A percentile compares a stretch with the other conserved stretches of the same genome.
Conservation (phyloP, 192 early-diverging fungal genomes). For the Mortierella hygrophila region DNA sequence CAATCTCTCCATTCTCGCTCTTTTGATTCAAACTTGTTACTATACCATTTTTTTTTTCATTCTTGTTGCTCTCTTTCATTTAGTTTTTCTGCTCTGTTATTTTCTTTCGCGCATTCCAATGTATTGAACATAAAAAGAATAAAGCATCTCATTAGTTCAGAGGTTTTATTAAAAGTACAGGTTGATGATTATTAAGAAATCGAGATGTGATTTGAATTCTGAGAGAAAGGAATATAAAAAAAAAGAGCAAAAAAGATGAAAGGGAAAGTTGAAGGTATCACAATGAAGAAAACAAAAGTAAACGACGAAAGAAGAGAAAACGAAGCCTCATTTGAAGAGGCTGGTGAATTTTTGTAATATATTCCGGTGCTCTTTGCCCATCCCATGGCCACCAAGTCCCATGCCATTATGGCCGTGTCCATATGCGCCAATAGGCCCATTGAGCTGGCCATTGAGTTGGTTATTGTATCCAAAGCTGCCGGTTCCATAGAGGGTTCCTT, state of each 20-base stretch:
- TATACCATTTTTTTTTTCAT: not conserved
- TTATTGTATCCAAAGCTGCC: constrained; percentile 55
- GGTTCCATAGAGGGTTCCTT: constrained; percentile 50
- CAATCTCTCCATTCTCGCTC: not conserved
- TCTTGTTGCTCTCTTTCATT: not conserved
- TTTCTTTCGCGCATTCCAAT: not conserved
- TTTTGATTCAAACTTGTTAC: not conserved
- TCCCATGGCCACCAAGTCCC: constrained; percentile 16
- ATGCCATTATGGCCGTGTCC: constrained; percentile 26
- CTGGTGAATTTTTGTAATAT: constrained; percentile 50
- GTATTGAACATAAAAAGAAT: not conserved
- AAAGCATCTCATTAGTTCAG: not conserved
- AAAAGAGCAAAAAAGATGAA: not conserved
- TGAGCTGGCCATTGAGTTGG: constrained; percentile 21
- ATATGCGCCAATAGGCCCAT: constrained; percentile 7
- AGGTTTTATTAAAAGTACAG: constrained; percentile 3
- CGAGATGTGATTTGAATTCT: not conserved
- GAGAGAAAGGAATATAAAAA: not conserved
- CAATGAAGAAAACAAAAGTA: constrained; percentile 4
- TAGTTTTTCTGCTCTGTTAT: not conserved
- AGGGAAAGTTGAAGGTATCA: constrained; percentile 17
- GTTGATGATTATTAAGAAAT: not conserved
- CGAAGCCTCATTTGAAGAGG: constrained; percentile 31
- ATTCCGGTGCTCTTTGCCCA: constrained; percentile 48
- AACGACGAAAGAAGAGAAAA: not conserved